Evolutionary conservation across 164 flowering plant genomes (phyloP).

Genomic region (Magnolia kwangsiensis): DNA sequence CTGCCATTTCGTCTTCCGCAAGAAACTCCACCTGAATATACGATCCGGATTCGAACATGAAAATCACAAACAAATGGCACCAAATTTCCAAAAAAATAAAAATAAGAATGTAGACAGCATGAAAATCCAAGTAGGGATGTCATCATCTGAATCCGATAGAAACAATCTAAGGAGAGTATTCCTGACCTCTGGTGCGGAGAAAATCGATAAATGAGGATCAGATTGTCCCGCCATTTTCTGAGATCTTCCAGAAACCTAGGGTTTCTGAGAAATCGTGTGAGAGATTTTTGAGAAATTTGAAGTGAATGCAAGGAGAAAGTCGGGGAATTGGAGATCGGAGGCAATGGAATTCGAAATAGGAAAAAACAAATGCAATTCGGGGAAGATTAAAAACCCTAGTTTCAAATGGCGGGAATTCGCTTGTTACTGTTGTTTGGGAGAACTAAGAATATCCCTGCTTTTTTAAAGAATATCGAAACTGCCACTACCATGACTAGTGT

Average conservation of each 20-base stretch:
- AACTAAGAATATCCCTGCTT: not conserved
- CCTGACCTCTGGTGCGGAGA: slow-evolving; percentile 67
- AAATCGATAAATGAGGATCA: slow-evolving; percentile 51
- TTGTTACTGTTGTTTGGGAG: not conserved
- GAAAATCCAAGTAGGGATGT: not conserved
- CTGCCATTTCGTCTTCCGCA: slow-evolving; percentile 79
- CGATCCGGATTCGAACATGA: not conserved
- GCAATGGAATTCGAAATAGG: not conserved
- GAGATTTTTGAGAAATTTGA: not conserved
- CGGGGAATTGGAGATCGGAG: not conserved
- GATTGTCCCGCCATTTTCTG: slow-evolving; percentile 69
- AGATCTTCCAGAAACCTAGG: not conserved
- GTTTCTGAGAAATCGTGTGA: not conserved
- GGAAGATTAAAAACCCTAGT: not conserved
- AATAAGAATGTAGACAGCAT: not conserved
- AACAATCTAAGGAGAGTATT: not conserved
- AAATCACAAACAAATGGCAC: not conserved
- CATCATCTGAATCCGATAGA: not conserved
- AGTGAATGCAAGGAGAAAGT: not conserved
- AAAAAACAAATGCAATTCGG: not conserved
- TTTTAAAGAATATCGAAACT: not conserved
- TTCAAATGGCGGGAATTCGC: slow-evolving; percentile 5
- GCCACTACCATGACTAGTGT: not conserved
- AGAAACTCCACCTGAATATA: slow-evolving; percentile 65
- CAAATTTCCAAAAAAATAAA: not conserved